phyloP scores from a whole-genome alignment of 2,329 filamentous ascomycete species.

The Cercospora brassicicola region DNA sequence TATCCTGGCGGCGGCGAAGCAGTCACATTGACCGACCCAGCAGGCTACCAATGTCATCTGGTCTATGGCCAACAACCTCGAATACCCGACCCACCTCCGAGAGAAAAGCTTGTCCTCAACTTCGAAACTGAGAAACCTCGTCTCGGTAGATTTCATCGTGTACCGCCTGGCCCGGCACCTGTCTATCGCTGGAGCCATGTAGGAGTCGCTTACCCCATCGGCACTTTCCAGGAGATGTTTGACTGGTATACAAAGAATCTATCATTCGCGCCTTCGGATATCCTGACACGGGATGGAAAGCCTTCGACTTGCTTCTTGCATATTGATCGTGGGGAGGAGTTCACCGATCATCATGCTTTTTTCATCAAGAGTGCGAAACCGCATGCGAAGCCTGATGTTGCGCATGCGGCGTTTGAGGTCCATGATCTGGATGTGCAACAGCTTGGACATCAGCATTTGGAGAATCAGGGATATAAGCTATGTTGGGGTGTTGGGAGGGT shows the following conservation, averaged over 20 bases:
- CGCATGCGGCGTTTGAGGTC: slow-evolving; percentile 68
- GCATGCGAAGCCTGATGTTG: slow-evolving; percentile 46
- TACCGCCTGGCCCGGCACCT: slow-evolving; percentile 50
- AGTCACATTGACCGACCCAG: slow-evolving; percentile 43
- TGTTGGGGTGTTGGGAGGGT: slow-evolving; percentile 67
- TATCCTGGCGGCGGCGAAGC: slow-evolving; percentile 44
- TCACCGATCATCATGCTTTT: slow-evolving; percentile 56
- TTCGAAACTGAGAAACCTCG: slow-evolving; percentile 41
- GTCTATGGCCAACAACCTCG: slow-evolving; percentile 41
- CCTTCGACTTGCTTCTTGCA: slow-evolving; percentile 52
- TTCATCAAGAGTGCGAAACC: slow-evolving; percentile 45
- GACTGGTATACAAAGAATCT: slow-evolving; percentile 49
- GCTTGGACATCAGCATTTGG: slow-evolving; percentile 67
- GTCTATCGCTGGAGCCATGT: slow-evolving; percentile 31
- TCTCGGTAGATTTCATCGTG: slow-evolving; percentile 43
- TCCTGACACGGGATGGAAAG: slow-evolving; percentile 24
- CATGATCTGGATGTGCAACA: slow-evolving; percentile 69
- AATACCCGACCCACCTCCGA: background rate
- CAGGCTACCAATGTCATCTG: slow-evolving; percentile 45
- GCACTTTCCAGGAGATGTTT: slow-evolving; percentile 20
- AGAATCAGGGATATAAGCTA: slow-evolving; percentile 59
- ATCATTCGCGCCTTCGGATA: slow-evolving; percentile 48
- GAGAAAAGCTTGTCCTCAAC: slow-evolving; percentile 40
- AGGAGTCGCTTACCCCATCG: background rate
- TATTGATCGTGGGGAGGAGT: slow-evolving; percentile 52